These are phyloP conservation scores for Trifolium dubium DNA, from an alignment of 306 rosid species.

Conservation along the genomic window DNA sequence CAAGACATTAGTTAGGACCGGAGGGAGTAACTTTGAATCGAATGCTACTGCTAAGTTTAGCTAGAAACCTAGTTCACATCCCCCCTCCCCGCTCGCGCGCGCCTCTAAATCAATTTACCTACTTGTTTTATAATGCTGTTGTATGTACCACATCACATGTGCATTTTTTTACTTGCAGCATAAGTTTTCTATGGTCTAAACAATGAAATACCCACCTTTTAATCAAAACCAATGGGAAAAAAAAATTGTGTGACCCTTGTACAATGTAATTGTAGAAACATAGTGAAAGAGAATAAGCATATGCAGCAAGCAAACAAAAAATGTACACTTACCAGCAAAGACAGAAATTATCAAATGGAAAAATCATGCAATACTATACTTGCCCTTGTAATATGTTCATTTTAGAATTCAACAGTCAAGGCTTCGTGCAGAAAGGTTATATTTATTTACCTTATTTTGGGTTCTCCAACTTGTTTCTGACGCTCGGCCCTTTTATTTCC, in stretches of 20 bases:
- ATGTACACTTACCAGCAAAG: neutral
- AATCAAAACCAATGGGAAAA: neutral
- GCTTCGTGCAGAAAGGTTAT: conserved; percentile 26
- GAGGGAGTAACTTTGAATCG: conserved; percentile 20
- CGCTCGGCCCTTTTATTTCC: conserved; percentile 53
- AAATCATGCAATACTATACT: conserved; percentile 18
- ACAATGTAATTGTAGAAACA: neutral
- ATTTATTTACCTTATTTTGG: conserved; percentile 66
- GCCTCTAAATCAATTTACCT: neutral
- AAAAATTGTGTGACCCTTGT: neutral
- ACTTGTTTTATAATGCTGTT: neutral
- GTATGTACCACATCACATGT: neutral
- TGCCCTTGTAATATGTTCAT: conserved; percentile 19
- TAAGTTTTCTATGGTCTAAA: neutral
- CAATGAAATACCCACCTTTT: neutral
- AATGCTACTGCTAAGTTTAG: conserved; percentile 2
- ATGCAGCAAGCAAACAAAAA: neutral
- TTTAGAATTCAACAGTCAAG: neutral
- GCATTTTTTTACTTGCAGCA: neutral
- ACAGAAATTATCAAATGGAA: conserved; percentile 17
- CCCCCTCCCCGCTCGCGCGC: neutral
- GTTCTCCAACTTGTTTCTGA: conserved; percentile 54
- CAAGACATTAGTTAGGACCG: neutral
- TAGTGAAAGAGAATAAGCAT: conserved; percentile 9
- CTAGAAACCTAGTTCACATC: conserved; percentile 8